phyloP scores from a whole-genome alignment of 1,139 yeast genomes.

The Magnusiomyces sp. region DNA sequence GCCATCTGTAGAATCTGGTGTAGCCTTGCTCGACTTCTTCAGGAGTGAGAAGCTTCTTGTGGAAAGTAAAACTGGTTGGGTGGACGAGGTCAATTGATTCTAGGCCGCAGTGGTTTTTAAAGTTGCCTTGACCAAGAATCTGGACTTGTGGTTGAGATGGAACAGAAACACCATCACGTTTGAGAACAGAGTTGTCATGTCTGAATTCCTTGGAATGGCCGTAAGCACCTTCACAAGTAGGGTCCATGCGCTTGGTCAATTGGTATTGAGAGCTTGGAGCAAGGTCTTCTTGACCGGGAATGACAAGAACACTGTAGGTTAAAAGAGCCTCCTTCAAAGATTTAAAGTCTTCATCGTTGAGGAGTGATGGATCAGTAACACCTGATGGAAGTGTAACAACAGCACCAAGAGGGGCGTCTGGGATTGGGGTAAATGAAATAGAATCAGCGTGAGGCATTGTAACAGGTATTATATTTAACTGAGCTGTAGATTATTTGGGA shows the following conservation, averaged over 20 bases:
- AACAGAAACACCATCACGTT: conserved; percentile 71
- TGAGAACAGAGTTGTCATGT: conserved; percentile 65
- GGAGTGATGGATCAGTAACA: conserved; percentile 64
- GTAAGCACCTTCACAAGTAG: conserved; percentile 59
- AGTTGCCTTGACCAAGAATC: conserved; percentile 73
- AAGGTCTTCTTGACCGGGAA: conserved; percentile 59
- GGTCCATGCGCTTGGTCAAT: conserved; percentile 69
- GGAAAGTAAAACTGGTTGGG: conserved; percentile 77
- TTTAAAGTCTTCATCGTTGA: conserved; percentile 56
- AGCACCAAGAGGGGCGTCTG: conserved; percentile 56
- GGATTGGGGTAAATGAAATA: conserved; percentile 35
- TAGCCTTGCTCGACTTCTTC: conserved; percentile 52
- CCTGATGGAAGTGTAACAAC: conserved; percentile 53
- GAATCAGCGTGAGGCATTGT: conserved; percentile 5
- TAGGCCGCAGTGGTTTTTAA: conserved; percentile 59
- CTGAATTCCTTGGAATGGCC: conserved; percentile 85
- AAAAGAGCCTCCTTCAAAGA: conserved; percentile 56
- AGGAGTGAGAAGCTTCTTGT: conserved; percentile 53
- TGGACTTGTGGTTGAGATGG: conserved; percentile 83
- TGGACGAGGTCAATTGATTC: conserved; percentile 64
- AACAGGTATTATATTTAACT: no score
- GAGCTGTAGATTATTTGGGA: background rate
- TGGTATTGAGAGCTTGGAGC: conserved; percentile 66
- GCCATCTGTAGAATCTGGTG: conserved; percentile 88
- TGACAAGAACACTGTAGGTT: conserved; percentile 58